A percentile compares a stretch with the other conserved stretches of the same genome.
phyloP scores from a whole-genome alignment of 495 filamentous ascomycete genomes.

The Hypomontagnella monticulosa region DNA sequence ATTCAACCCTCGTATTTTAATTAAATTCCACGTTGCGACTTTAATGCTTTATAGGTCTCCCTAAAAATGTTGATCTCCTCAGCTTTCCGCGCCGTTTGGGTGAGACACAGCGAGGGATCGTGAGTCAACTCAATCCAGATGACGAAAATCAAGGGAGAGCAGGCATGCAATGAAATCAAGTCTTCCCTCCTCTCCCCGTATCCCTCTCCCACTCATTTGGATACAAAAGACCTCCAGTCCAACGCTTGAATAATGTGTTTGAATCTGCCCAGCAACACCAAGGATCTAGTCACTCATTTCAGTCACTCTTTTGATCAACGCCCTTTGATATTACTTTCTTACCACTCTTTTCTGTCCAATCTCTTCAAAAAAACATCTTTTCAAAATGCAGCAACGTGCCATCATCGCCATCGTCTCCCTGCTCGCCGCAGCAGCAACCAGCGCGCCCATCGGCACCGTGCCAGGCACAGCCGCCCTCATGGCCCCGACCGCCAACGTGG shows the following conservation, averaged over 20 bases:
- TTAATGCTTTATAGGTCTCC: background rate
- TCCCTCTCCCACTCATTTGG: background rate
- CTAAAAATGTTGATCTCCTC: conserved; percentile 22
- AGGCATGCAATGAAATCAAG: conserved; percentile 24
- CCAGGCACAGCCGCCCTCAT: conserved; percentile 14
- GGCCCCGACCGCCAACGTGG: background rate
- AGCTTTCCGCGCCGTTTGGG: background rate
- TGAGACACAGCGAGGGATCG: conserved; percentile 28
- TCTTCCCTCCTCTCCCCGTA: background rate
- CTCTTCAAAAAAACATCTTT: background rate
- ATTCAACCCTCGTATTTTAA: conserved; percentile 4
- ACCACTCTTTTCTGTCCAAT: background rate
- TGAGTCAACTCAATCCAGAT: conserved; percentile 28
- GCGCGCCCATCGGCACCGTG: conserved; percentile 13
- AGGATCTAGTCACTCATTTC: conserved; percentile 28
- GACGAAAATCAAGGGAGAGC: conserved; percentile 17
- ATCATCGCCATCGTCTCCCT: conserved; percentile 32
- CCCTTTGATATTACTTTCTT: background rate
- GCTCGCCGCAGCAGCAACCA: conserved; percentile 28
- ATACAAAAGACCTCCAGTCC: conserved; percentile 28
- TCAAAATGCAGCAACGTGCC: conserved; percentile 40
- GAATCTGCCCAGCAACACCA: conserved; percentile 11
- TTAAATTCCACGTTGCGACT: conserved; percentile 25
- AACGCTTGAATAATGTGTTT: background rate
- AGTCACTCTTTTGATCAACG: conserved; percentile 28